These are phyloP conservation scores for Piper betle DNA, from an alignment of 164 flowering plant species.

Conservation along the genomic window DNA sequence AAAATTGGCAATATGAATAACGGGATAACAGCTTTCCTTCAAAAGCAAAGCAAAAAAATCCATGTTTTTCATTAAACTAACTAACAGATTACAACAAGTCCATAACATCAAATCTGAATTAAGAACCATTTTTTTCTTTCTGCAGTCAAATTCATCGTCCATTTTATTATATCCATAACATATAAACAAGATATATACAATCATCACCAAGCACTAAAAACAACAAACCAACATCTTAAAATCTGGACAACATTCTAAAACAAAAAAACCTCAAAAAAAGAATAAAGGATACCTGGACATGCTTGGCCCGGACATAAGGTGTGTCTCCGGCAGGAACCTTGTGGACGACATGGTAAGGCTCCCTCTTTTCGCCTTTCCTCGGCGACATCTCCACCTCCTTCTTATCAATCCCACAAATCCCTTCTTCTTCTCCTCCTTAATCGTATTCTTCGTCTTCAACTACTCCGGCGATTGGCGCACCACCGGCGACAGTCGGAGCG, in stretches of 20 bases:
- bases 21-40: too few relatives aligned
- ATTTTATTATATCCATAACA: too few relatives aligned
- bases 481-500: too few relatives aligned
- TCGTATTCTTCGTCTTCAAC: not conserved
- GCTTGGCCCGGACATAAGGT: constrained; percentile 80
- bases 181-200: too few relatives aligned
- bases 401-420: not conserved
- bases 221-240: not conserved
- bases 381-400: not conserved
- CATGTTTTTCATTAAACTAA: too few relatives aligned
- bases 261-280: not conserved
- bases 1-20: too few relatives aligned
- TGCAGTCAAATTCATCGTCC: too few relatives aligned
- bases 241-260: not conserved
- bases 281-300: constrained; percentile 46
- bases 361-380: constrained; percentile 15
- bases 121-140: too few relatives aligned
- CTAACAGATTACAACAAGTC: too few relatives aligned
- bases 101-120: too few relatives aligned
- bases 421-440: not conserved
- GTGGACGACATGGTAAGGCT: constrained; percentile 50
- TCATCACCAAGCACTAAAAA: too few relatives aligned
- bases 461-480: not conserved
- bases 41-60: too few relatives aligned
- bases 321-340: constrained; percentile 75